Percentiles rank a stretch among this genome's conserved stretches.
Conservation (phyloP, 768 basidiomycete species). For the Dioszegia hungarica region DNA sequence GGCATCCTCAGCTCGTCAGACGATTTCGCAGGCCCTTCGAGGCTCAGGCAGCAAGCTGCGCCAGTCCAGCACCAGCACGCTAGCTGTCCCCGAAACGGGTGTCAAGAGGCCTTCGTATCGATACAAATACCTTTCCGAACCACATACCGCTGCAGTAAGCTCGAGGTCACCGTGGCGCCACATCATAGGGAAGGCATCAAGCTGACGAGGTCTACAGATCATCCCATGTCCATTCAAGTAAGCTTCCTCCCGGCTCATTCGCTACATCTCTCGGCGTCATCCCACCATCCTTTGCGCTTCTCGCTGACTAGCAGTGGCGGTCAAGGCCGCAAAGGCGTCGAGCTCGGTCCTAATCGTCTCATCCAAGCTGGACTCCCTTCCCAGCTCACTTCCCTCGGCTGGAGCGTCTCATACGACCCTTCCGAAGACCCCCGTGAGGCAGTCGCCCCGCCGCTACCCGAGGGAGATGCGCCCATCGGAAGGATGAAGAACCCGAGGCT, state of each 20-base stretch:
- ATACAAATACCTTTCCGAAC: constrained; percentile 59
- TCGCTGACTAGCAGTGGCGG: constrained; percentile 55
- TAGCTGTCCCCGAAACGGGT: not conserved
- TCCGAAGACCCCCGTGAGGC: constrained; percentile 52
- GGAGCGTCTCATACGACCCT: constrained; percentile 84
- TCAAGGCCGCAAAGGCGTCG: constrained; percentile 40
- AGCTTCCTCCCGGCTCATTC: not conserved
- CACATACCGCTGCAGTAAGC: constrained; percentile 75
- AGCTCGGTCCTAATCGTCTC: constrained; percentile 66
- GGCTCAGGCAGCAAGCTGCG: not conserved
- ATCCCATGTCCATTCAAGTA: constrained; percentile 69
- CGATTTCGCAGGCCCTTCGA: not conserved
- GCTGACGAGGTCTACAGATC: constrained; percentile 55
- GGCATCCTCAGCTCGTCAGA: not conserved
- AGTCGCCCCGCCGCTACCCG: constrained; percentile 45
- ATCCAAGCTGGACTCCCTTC: constrained; percentile 76
- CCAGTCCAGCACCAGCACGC: not conserved
- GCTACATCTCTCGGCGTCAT: too few species aligned
- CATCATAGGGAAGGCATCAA: not conserved
- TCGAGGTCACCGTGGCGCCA: not conserved
- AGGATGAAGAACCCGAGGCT: constrained; percentile 83
- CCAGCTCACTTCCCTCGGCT: constrained; percentile 73
- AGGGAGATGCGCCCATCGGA: constrained; percentile 67
- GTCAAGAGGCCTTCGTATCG: constrained; percentile 17
- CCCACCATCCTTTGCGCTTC: not conserved